These are phyloP conservation scores for Sclerotinia subarctica DNA, from an alignment of 2,329 filamentous ascomycete species.

Conservation along the genomic window DNA sequence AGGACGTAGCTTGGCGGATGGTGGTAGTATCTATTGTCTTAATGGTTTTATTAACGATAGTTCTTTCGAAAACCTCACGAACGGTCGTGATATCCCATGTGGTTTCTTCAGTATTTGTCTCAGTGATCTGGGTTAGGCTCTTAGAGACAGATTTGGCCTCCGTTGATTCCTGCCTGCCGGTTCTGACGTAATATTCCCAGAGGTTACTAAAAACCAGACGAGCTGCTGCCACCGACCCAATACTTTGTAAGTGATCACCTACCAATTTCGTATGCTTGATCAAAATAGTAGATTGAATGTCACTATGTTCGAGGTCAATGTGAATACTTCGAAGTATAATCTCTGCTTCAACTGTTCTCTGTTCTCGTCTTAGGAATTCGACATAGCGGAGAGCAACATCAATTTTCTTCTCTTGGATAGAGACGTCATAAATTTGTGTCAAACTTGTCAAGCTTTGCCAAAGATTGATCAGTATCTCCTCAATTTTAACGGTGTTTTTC, in stretches of 20 bases:
- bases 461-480: constrained; percentile 25
- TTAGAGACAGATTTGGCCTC: constrained; percentile 24
- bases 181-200: constrained; percentile 26
- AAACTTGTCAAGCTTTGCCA: constrained; percentile 26
- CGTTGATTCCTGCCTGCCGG: constrained; percentile 20
- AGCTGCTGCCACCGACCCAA: constrained; percentile 23
- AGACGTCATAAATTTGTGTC: constrained; percentile 18
- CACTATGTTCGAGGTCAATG: constrained; percentile 24
- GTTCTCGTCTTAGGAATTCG: constrained; percentile 24
- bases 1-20: constrained; percentile 21
- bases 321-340: constrained; percentile 22
- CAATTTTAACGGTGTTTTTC: constrained; percentile 23
- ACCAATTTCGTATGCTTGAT: constrained; percentile 21
- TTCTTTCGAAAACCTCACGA: constrained; percentile 23
- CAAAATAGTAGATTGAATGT: constrained; percentile 21
- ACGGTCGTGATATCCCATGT: constrained; percentile 22
- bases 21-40: constrained; percentile 24
- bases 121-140: constrained; percentile 20
- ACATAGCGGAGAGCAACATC: constrained; percentile 28
- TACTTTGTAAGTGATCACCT: constrained; percentile 22
- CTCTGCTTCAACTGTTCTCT: constrained; percentile 25
- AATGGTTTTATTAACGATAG: constrained; percentile 21
- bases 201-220: constrained; percentile 20
- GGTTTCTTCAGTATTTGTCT: constrained; percentile 21
- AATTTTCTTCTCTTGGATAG: constrained; percentile 24